Evolutionary conservation across 306 rosid genomes (phyloP).

Genomic region (Luffa acutangula): DNA sequence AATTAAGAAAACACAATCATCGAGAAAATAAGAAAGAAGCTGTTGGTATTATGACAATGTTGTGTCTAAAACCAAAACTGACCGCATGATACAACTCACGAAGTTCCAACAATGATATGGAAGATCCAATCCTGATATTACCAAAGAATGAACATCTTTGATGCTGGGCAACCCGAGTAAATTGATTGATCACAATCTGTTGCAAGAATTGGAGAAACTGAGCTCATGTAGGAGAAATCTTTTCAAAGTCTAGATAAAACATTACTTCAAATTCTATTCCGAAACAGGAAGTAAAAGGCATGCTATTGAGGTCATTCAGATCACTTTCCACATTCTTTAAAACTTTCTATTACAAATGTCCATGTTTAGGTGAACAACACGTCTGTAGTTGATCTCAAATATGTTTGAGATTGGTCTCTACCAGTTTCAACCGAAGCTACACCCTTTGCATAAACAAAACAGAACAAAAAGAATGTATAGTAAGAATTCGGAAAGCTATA

Average conservation of each 20-base stretch:
- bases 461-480: background rate
- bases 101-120: conserved; percentile 56
- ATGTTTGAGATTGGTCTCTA: background rate
- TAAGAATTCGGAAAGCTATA: background rate
- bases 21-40: conserved; percentile 13
- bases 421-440: background rate
- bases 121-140: conserved; percentile 60
- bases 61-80: conserved; percentile 22
- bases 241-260: background rate
- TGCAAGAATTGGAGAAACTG: conserved; percentile 48
- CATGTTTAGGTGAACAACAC: background rate
- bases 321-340: background rate
- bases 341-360: background rate
- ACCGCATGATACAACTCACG: conserved; percentile 70
- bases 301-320: background rate
- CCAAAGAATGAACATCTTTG: conserved; percentile 66
- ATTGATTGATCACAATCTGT: conserved; percentile 82
- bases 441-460: background rate
- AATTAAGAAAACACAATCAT: conserved; percentile 16
- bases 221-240: conserved; percentile 28
- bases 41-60: conserved; percentile 7
- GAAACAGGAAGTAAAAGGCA: background rate
- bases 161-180: conserved; percentile 53
- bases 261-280: background rate
- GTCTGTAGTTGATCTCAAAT: background rate